Conservation (phyloP, 768 basidiomycete species). For the Nevesoporus exiguus region DNA sequence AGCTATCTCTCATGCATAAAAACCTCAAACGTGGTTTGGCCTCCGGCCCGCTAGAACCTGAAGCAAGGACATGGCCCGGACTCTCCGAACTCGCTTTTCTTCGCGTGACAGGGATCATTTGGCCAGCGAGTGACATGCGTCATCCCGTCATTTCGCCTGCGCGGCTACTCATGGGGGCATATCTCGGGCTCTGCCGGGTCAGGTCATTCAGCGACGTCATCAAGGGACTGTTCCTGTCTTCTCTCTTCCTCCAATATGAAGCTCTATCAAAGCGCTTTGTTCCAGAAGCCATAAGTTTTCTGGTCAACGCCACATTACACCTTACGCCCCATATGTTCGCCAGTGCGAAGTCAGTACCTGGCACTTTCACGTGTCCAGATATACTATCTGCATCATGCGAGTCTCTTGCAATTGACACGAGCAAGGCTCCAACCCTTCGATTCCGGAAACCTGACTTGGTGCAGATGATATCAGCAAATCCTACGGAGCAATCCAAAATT, state of each 20-base stretch:
- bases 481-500: constrained; percentile 61
- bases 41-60: constrained; percentile 53
- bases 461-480: constrained; percentile 35
- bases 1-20: constrained; percentile 89
- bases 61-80: constrained; percentile 87
- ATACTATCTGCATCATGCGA: constrained; percentile 49
- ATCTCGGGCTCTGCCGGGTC: constrained; percentile 81
- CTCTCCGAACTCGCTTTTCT: constrained; percentile 77
- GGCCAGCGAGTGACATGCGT: constrained; percentile 94
- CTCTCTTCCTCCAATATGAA: constrained; percentile 84
- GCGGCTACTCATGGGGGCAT: constrained; percentile 85
- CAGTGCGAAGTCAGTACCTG: constrained; percentile 51
- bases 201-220: constrained; percentile 71
- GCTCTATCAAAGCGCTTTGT: constrained; percentile 77
- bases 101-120: constrained; percentile 74
- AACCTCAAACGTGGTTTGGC: constrained; percentile 84
- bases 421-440: constrained; percentile 39
- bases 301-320: constrained; percentile 65
- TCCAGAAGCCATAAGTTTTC: constrained; percentile 86
- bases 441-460: constrained; percentile 47
- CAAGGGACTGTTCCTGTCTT: constrained; percentile 86
- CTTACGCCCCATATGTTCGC: constrained; percentile 63
- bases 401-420: constrained; percentile 37
- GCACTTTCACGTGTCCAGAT: constrained; percentile 69
- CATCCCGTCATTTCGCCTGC: constrained; percentile 88